A percentile compares a stretch with the other conserved stretches of the same genome.
phyloP scores from a whole-genome alignment of 441 rosid genomes.

The Rhodomyrtus psidioides region DNA sequence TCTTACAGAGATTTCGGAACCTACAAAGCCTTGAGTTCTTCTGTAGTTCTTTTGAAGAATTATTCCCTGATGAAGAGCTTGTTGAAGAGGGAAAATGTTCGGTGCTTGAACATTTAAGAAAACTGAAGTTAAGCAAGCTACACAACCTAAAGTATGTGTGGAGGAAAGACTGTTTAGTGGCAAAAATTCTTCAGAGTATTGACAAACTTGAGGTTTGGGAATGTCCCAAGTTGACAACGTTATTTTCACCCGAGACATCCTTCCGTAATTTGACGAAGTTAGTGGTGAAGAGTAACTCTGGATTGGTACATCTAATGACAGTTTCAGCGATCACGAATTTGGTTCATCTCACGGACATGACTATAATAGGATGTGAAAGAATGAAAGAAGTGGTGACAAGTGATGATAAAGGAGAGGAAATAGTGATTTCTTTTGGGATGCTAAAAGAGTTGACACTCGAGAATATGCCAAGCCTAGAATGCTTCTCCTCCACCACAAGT shows the following conservation, averaged over 20 bases:
- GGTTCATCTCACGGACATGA: no score
- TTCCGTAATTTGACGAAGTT: not conserved
- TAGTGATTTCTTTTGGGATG: no score
- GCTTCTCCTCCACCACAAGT: no score
- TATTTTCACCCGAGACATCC: fast-evolving
- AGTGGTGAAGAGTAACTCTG: not conserved
- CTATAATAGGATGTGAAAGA: no score
- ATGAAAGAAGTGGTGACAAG: no score
- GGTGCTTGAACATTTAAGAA: not conserved
- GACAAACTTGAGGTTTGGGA: fast-evolving
- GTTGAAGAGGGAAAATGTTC: not conserved
- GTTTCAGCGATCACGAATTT: not conserved
- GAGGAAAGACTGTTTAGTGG: not conserved
- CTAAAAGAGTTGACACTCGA: no score
- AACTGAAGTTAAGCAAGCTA: not conserved
- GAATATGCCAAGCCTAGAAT: no score
- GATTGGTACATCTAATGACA: not conserved
- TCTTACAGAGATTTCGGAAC: not conserved
- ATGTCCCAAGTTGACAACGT: not conserved
- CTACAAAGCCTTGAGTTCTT: not conserved
- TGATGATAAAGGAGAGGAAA: no score
- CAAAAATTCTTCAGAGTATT: fast-evolving
- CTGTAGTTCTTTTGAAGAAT: not conserved
- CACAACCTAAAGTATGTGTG: not conserved
- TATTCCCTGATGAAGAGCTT: fast-evolving